Base-by-base conservation (phyloP, 2,329 filamentous ascomycete genomes). In the Cytospora leucostoma region DNA sequence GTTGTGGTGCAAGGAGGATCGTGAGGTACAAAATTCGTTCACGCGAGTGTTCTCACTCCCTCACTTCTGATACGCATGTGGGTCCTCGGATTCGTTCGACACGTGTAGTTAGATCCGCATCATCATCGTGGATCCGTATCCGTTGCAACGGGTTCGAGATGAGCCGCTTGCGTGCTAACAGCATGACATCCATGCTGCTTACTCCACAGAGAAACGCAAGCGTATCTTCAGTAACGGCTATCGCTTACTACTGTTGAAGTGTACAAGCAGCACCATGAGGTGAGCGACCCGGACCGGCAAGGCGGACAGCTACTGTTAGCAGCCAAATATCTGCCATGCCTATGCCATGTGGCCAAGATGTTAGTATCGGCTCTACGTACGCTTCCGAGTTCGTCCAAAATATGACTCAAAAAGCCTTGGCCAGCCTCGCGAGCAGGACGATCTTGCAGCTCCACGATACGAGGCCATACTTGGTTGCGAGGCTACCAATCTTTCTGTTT, bases 261-360 rank as follows among this genome's bases (percentile, higher is more conserved):
- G 44, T 17, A 19, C n/a, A n/a, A 13, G 15, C 17, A 13, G 13
- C n/a, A 19, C 7, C 8, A 47, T 19, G 8, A 47, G 40, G n/a
- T 19, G 19, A n/a, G 17, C 35, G 35, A 17, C 54, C 54, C 37
- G 34, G 61, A 50, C 57, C 56, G 38, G 38, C 61, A 59, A 63
- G 51, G 56, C 34, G 27, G 52, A 60, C 50, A 60, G 38, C 44
- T 47, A n/a, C 17, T 44, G 15, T n/a, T 44, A 21, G 44, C 40
- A 47, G 44, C 35, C 6, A 13, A 7, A 37, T 3, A 47, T 50
- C 21, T 49, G 38, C 62, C 62, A 55, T 64, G 62, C 53, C 58
- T 56, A 27, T 17, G 62, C 62, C 62, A 64, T 64, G 62, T 64
- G 62, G 62, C 53, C 49, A 33, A 51, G 34, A 32, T 51, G 44